Conservation (phyloP, 2,329 filamentous ascomycete species). For the Paracoccidioides brasiliensis region DNA sequence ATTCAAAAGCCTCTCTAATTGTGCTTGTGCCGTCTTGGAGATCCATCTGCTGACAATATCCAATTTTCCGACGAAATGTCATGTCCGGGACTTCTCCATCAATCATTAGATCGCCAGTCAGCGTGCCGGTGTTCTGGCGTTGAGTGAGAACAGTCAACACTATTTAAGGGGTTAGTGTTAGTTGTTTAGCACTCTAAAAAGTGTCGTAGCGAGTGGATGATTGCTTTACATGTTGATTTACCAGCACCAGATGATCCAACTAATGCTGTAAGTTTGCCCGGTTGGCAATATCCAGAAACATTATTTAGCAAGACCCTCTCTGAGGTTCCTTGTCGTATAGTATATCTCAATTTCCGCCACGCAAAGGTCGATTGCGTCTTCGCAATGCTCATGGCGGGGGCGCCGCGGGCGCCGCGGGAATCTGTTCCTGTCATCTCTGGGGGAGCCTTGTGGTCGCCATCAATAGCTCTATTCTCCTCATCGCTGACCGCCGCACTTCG, state of each 20-base stretch:
- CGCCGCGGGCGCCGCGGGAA: slow-evolving; percentile 15
- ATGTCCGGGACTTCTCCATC: slow-evolving; percentile 45
- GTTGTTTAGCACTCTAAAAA: neutral
- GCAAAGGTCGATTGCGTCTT: slow-evolving; percentile 51
- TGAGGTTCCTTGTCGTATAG: slow-evolving; percentile 48
- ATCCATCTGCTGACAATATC: slow-evolving; percentile 56
- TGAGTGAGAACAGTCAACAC: slow-evolving; percentile 60
- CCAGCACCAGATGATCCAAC: slow-evolving; percentile 66
- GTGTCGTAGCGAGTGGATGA: neutral
- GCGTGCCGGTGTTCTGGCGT: slow-evolving; percentile 48
- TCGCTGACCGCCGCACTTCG: slow-evolving; percentile 27
- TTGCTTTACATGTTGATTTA: slow-evolving; percentile 36
- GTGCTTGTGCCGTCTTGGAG: slow-evolving; percentile 53
- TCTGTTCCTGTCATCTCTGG: slow-evolving; percentile 14
- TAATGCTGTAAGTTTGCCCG: slow-evolving; percentile 61
- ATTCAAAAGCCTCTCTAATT: slow-evolving; percentile 51
- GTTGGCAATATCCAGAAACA: slow-evolving; percentile 60
- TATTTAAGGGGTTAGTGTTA: slow-evolving; percentile 37
- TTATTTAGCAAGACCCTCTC: slow-evolving; percentile 47
- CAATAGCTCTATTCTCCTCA: slow-evolving; percentile 35
- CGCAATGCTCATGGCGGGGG: slow-evolving; percentile 26
- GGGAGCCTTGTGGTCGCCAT: slow-evolving; percentile 1
- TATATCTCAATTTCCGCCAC: slow-evolving; percentile 53
- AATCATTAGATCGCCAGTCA: slow-evolving; percentile 50
- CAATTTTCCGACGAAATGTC: slow-evolving; percentile 53